phyloP scores from a whole-genome alignment of 805 yeast genomes.

The Cyberlindnera maritima region DNA sequence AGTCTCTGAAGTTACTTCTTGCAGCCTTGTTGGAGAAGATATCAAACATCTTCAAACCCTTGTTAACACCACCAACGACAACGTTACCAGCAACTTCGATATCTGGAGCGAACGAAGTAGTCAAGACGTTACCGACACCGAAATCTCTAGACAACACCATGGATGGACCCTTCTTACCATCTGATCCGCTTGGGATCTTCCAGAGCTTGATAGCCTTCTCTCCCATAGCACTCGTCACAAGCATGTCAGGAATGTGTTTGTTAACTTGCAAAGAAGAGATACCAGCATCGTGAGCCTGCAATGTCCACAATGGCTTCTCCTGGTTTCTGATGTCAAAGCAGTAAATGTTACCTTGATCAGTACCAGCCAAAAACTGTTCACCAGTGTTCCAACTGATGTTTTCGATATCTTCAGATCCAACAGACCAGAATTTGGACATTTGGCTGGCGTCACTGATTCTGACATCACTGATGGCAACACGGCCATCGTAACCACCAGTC shows the following conservation, averaged over 20 bases:
- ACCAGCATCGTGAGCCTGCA: constrained; percentile 96
- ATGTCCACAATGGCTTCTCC: constrained; percentile 80
- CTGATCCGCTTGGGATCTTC: constrained; percentile 52
- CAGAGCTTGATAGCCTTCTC: constrained; percentile 85
- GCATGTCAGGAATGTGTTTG: constrained; percentile 61
- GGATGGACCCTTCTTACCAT: constrained; percentile 54
- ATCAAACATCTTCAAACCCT: constrained; percentile 91
- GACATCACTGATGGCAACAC: constrained; percentile 79
- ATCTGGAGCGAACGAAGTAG: constrained; percentile 83
- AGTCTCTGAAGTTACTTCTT: constrained; percentile 61
- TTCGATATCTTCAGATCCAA: constrained; percentile 82
- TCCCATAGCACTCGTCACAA: constrained; percentile 88
- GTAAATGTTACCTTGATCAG: constrained; percentile 87
- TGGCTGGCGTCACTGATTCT: constrained; percentile 61
- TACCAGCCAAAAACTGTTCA: constrained; percentile 72
- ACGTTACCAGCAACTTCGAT: constrained; percentile 80
- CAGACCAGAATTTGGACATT: constrained; percentile 63
- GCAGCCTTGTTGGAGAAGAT: constrained; percentile 78
- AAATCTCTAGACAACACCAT: constrained; percentile 90
- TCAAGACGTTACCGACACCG: constrained; percentile 89
- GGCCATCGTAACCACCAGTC: constrained; percentile 93
- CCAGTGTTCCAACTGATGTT: constrained; percentile 68
- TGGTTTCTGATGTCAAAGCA: constrained; percentile 79
- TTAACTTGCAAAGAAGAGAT: constrained; percentile 79
- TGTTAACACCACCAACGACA: constrained; percentile 82